Evolutionary conservation across 306 rosid species (phyloP).

Genomic region (Betula pendula): DNA sequence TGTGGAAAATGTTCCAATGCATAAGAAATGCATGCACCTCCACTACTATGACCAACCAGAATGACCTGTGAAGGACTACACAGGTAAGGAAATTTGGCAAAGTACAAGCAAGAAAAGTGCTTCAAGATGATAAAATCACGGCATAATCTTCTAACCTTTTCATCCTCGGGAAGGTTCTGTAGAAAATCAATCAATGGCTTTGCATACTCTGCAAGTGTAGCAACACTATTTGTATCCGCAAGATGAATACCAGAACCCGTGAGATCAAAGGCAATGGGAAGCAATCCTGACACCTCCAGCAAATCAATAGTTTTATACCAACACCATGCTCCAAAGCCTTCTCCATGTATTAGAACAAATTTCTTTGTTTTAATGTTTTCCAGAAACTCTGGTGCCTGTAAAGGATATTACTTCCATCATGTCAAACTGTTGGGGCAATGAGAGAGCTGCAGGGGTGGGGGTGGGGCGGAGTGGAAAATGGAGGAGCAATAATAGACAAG

Average conservation of each 20-base stretch:
- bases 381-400: slow-evolving; percentile 55
- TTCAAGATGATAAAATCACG: slow-evolving; percentile 7
- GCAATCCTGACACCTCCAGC: slow-evolving; percentile 79
- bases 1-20: slow-evolving; percentile 81
- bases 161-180: slow-evolving; percentile 75
- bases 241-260: slow-evolving; percentile 91
- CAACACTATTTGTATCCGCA: slow-evolving; percentile 61
- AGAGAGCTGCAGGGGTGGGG: neutral
- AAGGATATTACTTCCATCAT: slow-evolving; percentile 3
- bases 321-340: slow-evolving; percentile 99
- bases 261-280: slow-evolving; percentile 84
- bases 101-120: slow-evolving; percentile 16
- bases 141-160: slow-evolving; percentile 57
- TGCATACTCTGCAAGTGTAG: slow-evolving; percentile 74
- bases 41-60: slow-evolving; percentile 92
- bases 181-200: slow-evolving; percentile 79
- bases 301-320: slow-evolving; percentile 90
- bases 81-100: slow-evolving; percentile 23
- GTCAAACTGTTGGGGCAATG: neutral
- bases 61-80: slow-evolving; percentile 60
- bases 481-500: neutral
- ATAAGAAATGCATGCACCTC: slow-evolving; percentile 93
- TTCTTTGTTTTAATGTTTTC: slow-evolving; percentile 66
- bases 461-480: neutral
- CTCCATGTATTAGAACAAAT: slow-evolving; percentile 79